Percentiles rank a stretch among this genome's conserved stretches.
These are phyloP conservation scores for Rhodosporidiobolus odoratus DNA, from an alignment of 768 basidiomycete genomes.

Conservation along the genomic window DNA sequence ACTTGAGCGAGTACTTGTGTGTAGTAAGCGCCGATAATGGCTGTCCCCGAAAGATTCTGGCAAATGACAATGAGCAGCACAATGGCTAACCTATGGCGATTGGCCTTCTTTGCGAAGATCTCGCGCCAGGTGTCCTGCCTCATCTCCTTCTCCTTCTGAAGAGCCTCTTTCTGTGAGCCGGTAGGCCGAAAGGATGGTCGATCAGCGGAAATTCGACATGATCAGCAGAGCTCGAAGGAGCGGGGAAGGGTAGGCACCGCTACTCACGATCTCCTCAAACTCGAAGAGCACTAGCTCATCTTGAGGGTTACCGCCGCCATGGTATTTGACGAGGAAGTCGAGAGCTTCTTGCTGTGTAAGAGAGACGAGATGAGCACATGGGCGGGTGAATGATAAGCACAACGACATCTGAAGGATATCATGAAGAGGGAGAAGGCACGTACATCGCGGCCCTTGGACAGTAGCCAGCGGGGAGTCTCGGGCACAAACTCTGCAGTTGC, in stretches of 20 bases:
- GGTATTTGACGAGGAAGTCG: conserved; percentile 71
- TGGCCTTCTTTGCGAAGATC: conserved; percentile 43
- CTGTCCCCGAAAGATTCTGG: conserved; percentile 38
- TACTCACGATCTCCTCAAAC: conserved; percentile 48
- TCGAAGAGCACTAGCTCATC: conserved; percentile 49
- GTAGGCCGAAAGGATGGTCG: too few relatives aligned
- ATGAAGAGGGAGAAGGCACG: too few relatives aligned
- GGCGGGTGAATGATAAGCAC: too few relatives aligned
- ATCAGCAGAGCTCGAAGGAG: too few relatives aligned
- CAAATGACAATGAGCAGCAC: conserved; percentile 13
- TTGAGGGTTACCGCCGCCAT: conserved; percentile 62
- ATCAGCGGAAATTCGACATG: too few relatives aligned
- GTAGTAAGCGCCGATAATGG: conserved; percentile 37
- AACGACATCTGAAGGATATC: too few relatives aligned
- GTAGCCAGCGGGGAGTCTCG: conserved; percentile 76
- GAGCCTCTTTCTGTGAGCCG: conserved; percentile 41
- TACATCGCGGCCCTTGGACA: conserved; percentile 66
- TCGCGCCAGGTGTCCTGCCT: conserved; percentile 46
- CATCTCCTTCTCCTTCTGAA: conserved; percentile 44
- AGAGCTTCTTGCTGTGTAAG: conserved; percentile 59
- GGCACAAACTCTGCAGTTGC: conserved; percentile 54
- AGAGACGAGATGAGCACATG: too few relatives aligned
- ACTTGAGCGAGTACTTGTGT: conserved; percentile 44
- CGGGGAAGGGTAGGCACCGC: too few relatives aligned
- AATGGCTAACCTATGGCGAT: conserved; percentile 43